These are phyloP conservation scores for Kwoniella shivajii DNA, from an alignment of 1,284 basidiomycete genomes.

Conservation along the genomic window DNA sequence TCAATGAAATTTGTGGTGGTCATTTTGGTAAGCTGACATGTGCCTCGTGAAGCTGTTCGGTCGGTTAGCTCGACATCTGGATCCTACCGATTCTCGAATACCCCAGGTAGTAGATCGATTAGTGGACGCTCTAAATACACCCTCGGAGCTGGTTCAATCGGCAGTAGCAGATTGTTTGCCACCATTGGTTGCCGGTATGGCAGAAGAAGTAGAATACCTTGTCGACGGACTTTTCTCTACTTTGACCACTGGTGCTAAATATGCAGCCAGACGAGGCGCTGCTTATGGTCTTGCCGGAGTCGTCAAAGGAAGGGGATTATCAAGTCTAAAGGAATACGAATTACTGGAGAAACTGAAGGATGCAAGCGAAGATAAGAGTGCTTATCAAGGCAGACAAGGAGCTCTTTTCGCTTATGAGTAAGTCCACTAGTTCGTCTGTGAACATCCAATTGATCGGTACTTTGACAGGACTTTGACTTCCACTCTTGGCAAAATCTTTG, in stretches of 20 bases:
- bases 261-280: constrained; percentile 88
- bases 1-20: neutral
- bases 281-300: constrained; percentile 95
- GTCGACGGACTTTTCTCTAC: constrained; percentile 77
- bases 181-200: constrained; percentile 77
- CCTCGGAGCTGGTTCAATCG: constrained; percentile 93
- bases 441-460: neutral
- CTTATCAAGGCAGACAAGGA: constrained; percentile 84
- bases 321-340: constrained; percentile 79
- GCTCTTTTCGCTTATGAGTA: constrained; percentile 90
- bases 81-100: constrained; percentile 72
- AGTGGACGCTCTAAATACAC: constrained; percentile 88
- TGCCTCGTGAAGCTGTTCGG: constrained; percentile 67
- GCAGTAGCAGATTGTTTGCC: constrained; percentile 94
- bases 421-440: constrained; percentile 20
- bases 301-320: constrained; percentile 84
- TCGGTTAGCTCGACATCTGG: constrained; percentile 85
- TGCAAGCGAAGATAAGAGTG: constrained; percentile 87
- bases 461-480: constrained; percentile 67
- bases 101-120: constrained; percentile 86
- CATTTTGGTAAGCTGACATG: neutral
- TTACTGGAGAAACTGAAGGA: constrained; percentile 73
- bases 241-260: constrained; percentile 76
- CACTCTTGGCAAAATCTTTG: constrained; percentile 66
- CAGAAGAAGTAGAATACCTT: constrained; percentile 65